Base-by-base conservation (phyloP, 352 stramenopile species). In the Globisporangium heterothallicum region DNA sequence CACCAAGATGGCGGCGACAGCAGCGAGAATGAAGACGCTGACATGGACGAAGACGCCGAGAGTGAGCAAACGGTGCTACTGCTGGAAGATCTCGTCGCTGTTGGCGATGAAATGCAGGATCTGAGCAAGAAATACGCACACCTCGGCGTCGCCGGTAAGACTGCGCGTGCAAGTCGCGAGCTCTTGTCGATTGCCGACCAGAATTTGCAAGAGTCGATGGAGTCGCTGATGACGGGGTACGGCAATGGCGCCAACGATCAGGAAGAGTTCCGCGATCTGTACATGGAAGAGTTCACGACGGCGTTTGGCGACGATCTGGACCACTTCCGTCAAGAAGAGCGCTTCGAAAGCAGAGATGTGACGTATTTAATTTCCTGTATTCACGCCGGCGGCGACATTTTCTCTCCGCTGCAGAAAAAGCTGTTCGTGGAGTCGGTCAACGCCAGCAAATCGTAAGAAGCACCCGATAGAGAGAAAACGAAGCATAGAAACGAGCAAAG, bases 291-390 rank as follows among this genome's bases (percentile, higher is more conserved):
- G 51, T 94, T 94, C 58, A 86, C 84, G 26, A 70, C 71, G 16
- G 78, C 78, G 2, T 94, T 94, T 57, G 84, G 81, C 24, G 84
- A 94, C 46, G 83, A 92, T 30, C 55, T 94, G 42, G 73, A 94
- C 58, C 66, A 83, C 51, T 92, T 92, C 58, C 84, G 84, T 26
- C 84, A 86, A 59, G 84, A 94, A 58, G 82, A 92, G 53, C 67
- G 72, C 61, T 94, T 94, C 58, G 78, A 92, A 49, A 88, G 69
- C 58, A 90, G 86, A 54, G 84, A 94, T 63, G 84, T 94, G 59
- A 73, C 65, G 40, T 92, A 89, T 86, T 88, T 94, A 83, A 92
- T 94, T 61, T 88, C 79, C 35, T 88, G 81, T 56, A 92, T 94
- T 58, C 74, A 91, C 46, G 70, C 77, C 9, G 78, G 82, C 24